Conservation (phyloP, 208 protist species). For the Crithidia acanthocephali region DNA sequence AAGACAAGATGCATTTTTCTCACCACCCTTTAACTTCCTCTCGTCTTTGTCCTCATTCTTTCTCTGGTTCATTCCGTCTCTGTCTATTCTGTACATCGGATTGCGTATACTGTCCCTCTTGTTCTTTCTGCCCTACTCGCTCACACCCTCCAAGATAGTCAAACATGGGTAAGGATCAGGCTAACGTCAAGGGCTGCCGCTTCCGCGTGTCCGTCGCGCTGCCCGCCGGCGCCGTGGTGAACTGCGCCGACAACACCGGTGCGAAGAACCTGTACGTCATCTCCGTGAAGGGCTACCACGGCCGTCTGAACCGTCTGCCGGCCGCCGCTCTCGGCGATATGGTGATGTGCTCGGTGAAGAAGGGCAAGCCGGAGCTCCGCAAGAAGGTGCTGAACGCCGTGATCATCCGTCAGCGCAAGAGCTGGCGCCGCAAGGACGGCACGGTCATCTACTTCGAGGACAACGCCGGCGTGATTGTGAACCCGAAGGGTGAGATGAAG, state of each 20-base stretch:
- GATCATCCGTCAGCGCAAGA: slow-evolving; percentile 99
- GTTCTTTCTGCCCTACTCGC: no score
- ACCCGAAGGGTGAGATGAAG: slow-evolving; percentile 99
- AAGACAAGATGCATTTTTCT: background rate
- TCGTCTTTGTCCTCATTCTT: slow-evolving; percentile 4
- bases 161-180: slow-evolving; percentile 91
- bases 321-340: slow-evolving; percentile 98
- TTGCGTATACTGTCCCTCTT: no score
- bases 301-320: slow-evolving; percentile 99
- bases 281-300: slow-evolving; percentile 98
- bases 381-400: slow-evolving; percentile 99
- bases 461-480: slow-evolving; percentile 99
- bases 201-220: slow-evolving; percentile 99
- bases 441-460: slow-evolving; percentile 99
- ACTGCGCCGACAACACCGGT: slow-evolving; percentile 99
- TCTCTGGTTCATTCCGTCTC: background rate
- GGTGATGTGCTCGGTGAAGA: slow-evolving; percentile 99
- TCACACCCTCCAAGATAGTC: slow-evolving; percentile 34
- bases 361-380: slow-evolving; percentile 99
- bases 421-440: slow-evolving; percentile 98
- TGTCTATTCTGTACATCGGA: background rate
- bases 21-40: background rate
- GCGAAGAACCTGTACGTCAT: slow-evolving; percentile 99
- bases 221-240: slow-evolving; percentile 98
- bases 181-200: slow-evolving; percentile 96